Conservation (phyloP, 1,139 yeast species). For the Yamadazyma triangularis region DNA sequence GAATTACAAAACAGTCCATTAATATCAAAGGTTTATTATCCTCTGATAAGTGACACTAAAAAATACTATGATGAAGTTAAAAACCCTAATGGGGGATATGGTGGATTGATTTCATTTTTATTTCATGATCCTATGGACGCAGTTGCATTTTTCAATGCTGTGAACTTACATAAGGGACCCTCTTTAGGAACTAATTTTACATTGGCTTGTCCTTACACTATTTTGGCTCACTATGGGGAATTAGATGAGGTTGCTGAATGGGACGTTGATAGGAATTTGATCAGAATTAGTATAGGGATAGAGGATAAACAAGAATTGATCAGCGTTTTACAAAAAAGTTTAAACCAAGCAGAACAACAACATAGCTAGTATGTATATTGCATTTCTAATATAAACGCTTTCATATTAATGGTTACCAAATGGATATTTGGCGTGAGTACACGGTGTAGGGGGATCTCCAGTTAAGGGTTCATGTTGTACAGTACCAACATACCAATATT, state of each 20-base stretch:
- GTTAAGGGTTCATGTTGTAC: conserved; percentile 38
- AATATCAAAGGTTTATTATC: conserved; percentile 68
- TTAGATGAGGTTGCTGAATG: conserved; percentile 76
- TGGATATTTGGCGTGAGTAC: conserved; percentile 35
- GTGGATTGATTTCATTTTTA: conserved; percentile 79
- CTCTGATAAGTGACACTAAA: conserved; percentile 52
- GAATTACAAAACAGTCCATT: conserved; percentile 43
- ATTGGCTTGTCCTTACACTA: conserved; percentile 84
- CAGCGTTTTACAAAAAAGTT: conserved; percentile 51
- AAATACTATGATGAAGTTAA: conserved; percentile 67
- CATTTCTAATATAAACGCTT: background rate
- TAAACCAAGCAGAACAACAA: conserved; percentile 50
- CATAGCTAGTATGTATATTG: too few species aligned
- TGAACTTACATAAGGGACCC: conserved; percentile 84
- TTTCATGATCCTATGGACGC: conserved; percentile 69
- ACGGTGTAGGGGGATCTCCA: conserved; percentile 36
- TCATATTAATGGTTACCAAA: background rate
- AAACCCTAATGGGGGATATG: conserved; percentile 79
- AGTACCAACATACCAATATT: conserved; percentile 64
- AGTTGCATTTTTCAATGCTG: conserved; percentile 66
- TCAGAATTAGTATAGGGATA: conserved; percentile 82
- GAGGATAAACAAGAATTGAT: conserved; percentile 57
- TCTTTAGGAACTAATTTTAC: conserved; percentile 93
- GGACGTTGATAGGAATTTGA: conserved; percentile 79
- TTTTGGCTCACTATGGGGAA: conserved; percentile 84